Base-by-base conservation (phyloP, 495 filamentous ascomycete species). In the Massariosphaeria phaeospora region DNA sequence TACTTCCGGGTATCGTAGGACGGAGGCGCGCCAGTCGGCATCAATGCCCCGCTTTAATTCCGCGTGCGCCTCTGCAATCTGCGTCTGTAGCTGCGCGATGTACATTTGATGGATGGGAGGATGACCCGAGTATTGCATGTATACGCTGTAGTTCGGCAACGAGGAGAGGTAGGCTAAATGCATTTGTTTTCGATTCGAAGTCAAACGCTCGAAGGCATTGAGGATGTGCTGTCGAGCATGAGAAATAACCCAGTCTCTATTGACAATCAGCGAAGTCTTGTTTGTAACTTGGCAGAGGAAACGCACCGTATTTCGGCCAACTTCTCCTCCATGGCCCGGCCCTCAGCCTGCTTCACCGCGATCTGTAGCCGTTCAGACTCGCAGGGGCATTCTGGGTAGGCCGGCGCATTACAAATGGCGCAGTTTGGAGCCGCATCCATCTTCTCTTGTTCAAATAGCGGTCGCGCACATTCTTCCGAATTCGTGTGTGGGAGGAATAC, bases 181-280 rank as follows among this genome's bases (percentile, higher is more conserved):
- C 41, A 71, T 67, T 53, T 72, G 70, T 66, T 84, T 84, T 55
- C 84, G 81, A 39, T 76, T 73, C 49, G 78, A 72, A 15, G 77
- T 79, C 57, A 82, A 75, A 13, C 77, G 72, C 38, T 75, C 71
- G 73, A 85, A 88, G 67, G 83, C 80, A 57, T 79, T 75, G 56
- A 86, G 78, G 66, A 88, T 83, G 61, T 83, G 79, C 57, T 84
- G 77, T 56, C 84, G 81, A 47, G 83, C 81, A 57, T 85, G 84
- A 57, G 76, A 72, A 47, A 83, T 79, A 47, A 86, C 84, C 84
- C 84, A 88, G 48, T 79, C 73, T 30, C 80, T 84, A 41, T n/a
- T n/a, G n/a, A n/a, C n/a, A n/a, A n/a, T n/a, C n/a, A n/a, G n/a
- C n/a, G n/a, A n/a, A n/a, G n/a, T n/a, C n/a, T n/a, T n/a, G n/a